Percentiles rank a stretch among this genome's conserved stretches.
Conservation (phyloP, 768 basidiomycete species). For the Dioszegia hungarica region DNA sequence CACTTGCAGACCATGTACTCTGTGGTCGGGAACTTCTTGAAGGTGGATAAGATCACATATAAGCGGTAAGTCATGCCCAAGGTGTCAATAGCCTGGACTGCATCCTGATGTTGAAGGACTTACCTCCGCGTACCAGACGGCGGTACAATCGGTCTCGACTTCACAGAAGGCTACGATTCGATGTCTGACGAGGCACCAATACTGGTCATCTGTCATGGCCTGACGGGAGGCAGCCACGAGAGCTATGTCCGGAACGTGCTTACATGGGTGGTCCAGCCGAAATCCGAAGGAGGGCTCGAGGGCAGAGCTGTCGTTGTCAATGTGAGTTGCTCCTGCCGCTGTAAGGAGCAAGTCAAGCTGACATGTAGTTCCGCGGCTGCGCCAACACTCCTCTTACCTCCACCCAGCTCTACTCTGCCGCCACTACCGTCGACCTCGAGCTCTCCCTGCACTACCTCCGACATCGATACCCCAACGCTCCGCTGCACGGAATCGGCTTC, state of each 20-base stretch:
- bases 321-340: constrained; percentile 15
- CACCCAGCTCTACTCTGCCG: constrained; percentile 66
- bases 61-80: constrained; percentile 38
- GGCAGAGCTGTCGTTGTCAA: constrained; percentile 57
- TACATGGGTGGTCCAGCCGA: constrained; percentile 64
- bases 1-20: constrained; percentile 51
- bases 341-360: neutral
- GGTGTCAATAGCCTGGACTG: neutral
- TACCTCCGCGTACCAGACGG: constrained; percentile 51
- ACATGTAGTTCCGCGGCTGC: constrained; percentile 22
- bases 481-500: constrained; percentile 81
- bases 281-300: constrained; percentile 76
- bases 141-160: constrained; percentile 49
- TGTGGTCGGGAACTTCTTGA: constrained; percentile 49
- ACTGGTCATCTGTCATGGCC: constrained; percentile 44
- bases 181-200: constrained; percentile 35
- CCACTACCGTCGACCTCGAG: constrained; percentile 82
- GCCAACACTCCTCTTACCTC: constrained; percentile 79
- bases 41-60: constrained; percentile 51
- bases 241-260: constrained; percentile 81
- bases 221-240: constrained; percentile 58
- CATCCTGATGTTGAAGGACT: constrained; percentile 31
- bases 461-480: constrained; percentile 68
- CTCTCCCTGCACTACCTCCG: constrained; percentile 73
- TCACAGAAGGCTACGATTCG: constrained; percentile 28